Evolutionary conservation across 2,329 filamentous ascomycete species (phyloP).

Genomic region (Parasarocladium wereldwijsianum): DNA sequence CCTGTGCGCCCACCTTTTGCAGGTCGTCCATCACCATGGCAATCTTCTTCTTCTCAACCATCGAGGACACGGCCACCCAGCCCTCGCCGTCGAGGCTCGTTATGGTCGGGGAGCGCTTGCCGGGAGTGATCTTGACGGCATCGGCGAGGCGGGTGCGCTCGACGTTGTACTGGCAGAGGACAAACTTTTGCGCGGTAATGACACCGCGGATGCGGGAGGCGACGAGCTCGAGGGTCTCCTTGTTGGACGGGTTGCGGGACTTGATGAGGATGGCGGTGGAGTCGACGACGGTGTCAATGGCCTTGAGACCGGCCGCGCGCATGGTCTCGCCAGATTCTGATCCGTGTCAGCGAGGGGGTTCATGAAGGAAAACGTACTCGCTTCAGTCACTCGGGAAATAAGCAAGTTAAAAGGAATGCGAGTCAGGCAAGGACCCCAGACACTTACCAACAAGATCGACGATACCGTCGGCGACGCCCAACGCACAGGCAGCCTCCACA

Average conservation of each 20-base stretch:
- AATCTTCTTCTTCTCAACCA: constrained; percentile 82
- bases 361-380: neutral
- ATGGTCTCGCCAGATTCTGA: constrained; percentile 95
- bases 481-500: constrained; percentile 89
- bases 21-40: constrained; percentile 79
- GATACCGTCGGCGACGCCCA: constrained; percentile 92
- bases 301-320: constrained; percentile 84
- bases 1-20: constrained; percentile 59
- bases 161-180: constrained; percentile 95
- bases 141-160: constrained; percentile 50
- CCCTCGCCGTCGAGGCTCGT: constrained; percentile 77
- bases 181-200: constrained; percentile 86
- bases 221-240: constrained; percentile 69
- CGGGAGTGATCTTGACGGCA: constrained; percentile 71
- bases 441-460: constrained; percentile 86
- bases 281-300: constrained; percentile 85
- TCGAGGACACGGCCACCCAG: constrained; percentile 88
- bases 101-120: constrained; percentile 84
- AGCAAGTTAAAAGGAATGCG: constrained; percentile 3
- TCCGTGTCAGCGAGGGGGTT: neutral
- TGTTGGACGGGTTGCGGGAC: constrained; percentile 69
- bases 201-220: constrained; percentile 79
- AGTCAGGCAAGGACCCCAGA: constrained; percentile 5
- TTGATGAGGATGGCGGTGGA: constrained; percentile 85
- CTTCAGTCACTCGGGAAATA: no score